These are phyloP conservation scores for Kwoniella europaea DNA, from an alignment of 768 basidiomycete species.

Conservation along the genomic window DNA sequence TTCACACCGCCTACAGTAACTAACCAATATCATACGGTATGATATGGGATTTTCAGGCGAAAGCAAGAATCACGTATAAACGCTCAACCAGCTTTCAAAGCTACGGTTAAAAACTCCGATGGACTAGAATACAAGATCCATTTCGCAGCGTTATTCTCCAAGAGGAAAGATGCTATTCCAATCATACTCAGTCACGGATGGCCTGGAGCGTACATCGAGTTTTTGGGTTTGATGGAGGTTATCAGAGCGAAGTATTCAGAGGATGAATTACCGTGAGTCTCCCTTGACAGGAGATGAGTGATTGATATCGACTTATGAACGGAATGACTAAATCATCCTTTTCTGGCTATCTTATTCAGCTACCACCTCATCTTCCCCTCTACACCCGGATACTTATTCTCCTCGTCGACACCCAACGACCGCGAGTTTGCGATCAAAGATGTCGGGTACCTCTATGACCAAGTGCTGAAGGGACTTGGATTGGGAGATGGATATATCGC, in stretches of 20 bases:
- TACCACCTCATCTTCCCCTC: constrained; percentile 46
- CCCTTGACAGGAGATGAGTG: not conserved
- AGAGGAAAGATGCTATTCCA: constrained; percentile 26
- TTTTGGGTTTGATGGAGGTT: constrained; percentile 25
- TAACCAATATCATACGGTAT: not conserved
- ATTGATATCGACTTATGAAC: no score
- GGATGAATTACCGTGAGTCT: constrained; percentile 21
- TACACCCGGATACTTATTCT: constrained; percentile 53
- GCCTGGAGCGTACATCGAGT: constrained; percentile 38
- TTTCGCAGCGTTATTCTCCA: constrained; percentile 21
- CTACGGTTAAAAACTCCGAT: constrained; percentile 24
- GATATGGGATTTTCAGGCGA: constrained; percentile 24
- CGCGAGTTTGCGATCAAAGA: constrained; percentile 41
- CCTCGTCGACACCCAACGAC: constrained; percentile 45
- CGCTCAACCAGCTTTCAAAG: constrained; percentile 27
- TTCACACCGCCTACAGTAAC: not conserved
- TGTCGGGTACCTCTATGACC: constrained; percentile 45
- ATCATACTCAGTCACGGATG: constrained; percentile 35
- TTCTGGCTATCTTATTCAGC: not conserved
- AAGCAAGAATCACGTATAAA: constrained; percentile 39
- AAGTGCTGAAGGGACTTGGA: constrained; percentile 55
- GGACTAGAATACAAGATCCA: constrained; percentile 29
- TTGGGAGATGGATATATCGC: constrained; percentile 49
- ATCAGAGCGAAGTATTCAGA: constrained; percentile 16
- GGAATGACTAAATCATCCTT: no score